phyloP scores from a whole-genome alignment of 192 early-diverging fungal genomes.

The Cetraspora pellucida region DNA sequence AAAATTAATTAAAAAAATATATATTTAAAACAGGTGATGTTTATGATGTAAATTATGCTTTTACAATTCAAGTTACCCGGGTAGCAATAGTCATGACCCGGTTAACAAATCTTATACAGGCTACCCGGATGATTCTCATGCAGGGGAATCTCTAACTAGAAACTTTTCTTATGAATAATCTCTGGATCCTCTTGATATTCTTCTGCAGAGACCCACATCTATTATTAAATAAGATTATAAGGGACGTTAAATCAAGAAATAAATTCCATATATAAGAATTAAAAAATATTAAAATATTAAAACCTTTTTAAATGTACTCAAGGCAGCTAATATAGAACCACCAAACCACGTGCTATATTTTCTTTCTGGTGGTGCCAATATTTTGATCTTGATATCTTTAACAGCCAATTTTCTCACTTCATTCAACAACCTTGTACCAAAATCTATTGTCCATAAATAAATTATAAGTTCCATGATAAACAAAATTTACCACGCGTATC shows the following conservation, averaged over 20 bases:
- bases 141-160: no score
- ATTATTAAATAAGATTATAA: background rate
- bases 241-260: background rate
- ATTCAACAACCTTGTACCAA: slow-evolving; percentile 89
- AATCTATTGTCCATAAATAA: slow-evolving; percentile 53
- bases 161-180: slow-evolving; percentile 81
- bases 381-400: slow-evolving; percentile 97
- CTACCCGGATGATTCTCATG: no score
- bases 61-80: no score
- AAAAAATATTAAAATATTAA: background rate
- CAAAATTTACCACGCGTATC: background rate
- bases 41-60: no score
- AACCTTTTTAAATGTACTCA: slow-evolving; percentile 97
- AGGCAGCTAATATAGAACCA: slow-evolving; percentile 90
- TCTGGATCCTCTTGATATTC: slow-evolving; percentile 98
- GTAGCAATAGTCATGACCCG: no score
- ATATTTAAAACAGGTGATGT: no score
- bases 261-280: background rate
- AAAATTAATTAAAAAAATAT: no score
- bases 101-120: no score
- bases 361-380: slow-evolving; percentile 95
- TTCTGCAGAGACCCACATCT: slow-evolving; percentile 98
- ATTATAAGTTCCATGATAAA: background rate
- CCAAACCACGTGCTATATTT: slow-evolving; percentile 99
- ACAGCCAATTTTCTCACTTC: slow-evolving; percentile 89